Conservation (phyloP, 2,329 filamentous ascomycete species). For the Lachnellula occidentalis region DNA sequence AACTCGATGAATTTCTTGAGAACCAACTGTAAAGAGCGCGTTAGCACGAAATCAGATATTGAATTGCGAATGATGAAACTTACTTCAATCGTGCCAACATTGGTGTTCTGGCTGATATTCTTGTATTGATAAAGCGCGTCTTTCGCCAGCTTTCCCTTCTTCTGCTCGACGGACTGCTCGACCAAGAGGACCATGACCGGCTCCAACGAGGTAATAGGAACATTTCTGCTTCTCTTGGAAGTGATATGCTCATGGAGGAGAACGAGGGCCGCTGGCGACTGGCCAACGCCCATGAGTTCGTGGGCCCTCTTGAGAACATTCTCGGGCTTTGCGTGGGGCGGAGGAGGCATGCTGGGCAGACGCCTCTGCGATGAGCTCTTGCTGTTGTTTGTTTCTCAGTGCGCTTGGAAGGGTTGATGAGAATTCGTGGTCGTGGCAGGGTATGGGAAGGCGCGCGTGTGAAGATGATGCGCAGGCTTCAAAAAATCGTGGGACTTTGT, state of each 20-base stretch:
- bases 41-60: slow-evolving; percentile 7
- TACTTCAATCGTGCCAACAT: slow-evolving; percentile 95
- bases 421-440: background rate
- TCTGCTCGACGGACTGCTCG: slow-evolving; percentile 91
- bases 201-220: slow-evolving; percentile 91
- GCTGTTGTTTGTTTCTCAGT: background rate
- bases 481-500: no score
- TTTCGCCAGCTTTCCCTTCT: slow-evolving; percentile 98
- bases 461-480: no score
- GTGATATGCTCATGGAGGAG: slow-evolving; percentile 99
- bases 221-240: slow-evolving; percentile 95
- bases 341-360: slow-evolving; percentile 62
- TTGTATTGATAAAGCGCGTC: slow-evolving; percentile 99
- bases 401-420: background rate
- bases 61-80: slow-evolving; percentile 9
- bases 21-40: slow-evolving; percentile 56
- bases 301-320: slow-evolving; percentile 98
- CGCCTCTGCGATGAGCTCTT: slow-evolving; percentile 5
- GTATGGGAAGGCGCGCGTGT: background rate
- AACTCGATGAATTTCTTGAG: slow-evolving; percentile 98
- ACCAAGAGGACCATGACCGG: slow-evolving; percentile 98
- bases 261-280: slow-evolving; percentile 84
- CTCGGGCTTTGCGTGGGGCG: slow-evolving; percentile 92
- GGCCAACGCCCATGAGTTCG: slow-evolving; percentile 96
- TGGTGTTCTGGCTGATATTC: slow-evolving; percentile 99